phyloP scores from a whole-genome alignment of 2,329 filamentous ascomycete species.

The Neophaeococcomyces mojaviensis region DNA sequence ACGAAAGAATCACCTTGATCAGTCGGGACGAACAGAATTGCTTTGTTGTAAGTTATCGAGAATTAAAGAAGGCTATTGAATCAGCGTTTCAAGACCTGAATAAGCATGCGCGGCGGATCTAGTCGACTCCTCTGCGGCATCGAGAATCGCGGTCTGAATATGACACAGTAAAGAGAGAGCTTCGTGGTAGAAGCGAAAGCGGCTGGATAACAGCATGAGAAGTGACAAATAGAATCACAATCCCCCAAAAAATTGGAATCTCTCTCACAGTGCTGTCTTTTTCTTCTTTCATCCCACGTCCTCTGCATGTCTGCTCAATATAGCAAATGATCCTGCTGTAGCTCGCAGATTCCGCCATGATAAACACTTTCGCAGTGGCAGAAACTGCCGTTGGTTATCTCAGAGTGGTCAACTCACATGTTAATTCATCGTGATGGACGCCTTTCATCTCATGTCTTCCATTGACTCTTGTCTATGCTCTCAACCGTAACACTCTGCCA shows the following conservation, averaged over 20 bases:
- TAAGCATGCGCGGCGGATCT: constrained; percentile 30
- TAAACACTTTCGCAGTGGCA: no score
- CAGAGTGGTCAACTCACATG: no score
- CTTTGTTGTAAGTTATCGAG: constrained; percentile 83
- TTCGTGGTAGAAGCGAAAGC: constrained; percentile 3
- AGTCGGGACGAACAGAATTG: constrained; percentile 86
- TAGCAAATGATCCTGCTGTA: background rate
- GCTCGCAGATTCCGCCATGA: background rate
- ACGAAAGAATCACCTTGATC: constrained; percentile 77
- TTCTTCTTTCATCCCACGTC: background rate
- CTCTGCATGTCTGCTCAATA: background rate
- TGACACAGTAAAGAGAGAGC: background rate
- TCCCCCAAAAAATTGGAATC: constrained; percentile 2
- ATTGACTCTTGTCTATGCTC: no score
- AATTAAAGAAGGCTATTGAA: constrained; percentile 63
- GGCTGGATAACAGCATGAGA: constrained; percentile 7
- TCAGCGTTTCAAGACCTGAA: constrained; percentile 53
- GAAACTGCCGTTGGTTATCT: no score
- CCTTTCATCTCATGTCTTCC: no score
- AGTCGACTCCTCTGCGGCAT: constrained; percentile 5
- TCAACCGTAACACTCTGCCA: background rate
- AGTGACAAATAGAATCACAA: background rate
- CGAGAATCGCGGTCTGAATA: constrained; percentile 3
- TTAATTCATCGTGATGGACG: no score
- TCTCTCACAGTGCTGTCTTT: background rate